phyloP scores from a whole-genome alignment of 345 rosid species.

The Ceriops zippeliana region DNA sequence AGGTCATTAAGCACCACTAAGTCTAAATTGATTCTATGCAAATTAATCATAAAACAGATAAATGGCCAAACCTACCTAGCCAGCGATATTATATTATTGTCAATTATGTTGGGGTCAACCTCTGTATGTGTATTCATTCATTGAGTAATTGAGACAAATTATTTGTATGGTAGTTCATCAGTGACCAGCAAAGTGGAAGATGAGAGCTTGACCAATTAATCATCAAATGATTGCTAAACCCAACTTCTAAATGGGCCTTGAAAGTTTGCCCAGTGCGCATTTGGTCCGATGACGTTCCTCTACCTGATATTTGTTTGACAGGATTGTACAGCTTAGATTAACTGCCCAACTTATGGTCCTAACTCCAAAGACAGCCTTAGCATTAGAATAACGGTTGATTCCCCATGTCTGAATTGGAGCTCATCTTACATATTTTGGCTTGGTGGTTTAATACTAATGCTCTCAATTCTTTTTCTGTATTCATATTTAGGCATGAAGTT shows the following conservation, averaged over 20 bases:
- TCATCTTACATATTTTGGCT: too few species aligned
- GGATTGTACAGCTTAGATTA: background rate
- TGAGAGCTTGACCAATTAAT: background rate
- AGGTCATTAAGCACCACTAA: too few species aligned
- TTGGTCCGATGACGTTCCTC: background rate
- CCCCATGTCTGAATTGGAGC: too few species aligned
- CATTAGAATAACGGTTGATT: too few species aligned
- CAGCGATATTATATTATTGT: too few species aligned
- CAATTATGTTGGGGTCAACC: background rate
- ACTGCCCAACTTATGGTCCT: too few species aligned
- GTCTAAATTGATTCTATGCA: too few species aligned
- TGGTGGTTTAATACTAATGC: background rate
- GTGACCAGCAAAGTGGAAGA: background rate
- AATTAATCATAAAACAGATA: too few species aligned
- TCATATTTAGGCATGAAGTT: constrained; percentile 65
- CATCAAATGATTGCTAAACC: background rate
- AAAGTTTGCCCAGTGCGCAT: background rate
- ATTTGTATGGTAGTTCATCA: background rate
- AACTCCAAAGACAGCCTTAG: too few species aligned
- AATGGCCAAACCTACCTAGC: too few species aligned
- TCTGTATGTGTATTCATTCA: background rate
- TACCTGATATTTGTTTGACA: background rate
- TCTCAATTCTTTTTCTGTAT: background rate
- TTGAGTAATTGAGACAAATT: background rate
- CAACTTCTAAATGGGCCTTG: background rate